These are phyloP conservation scores for Iodosphaeria phyllophila DNA, from an alignment of 2,329 filamentous ascomycete genomes.

Conservation along the genomic window DNA sequence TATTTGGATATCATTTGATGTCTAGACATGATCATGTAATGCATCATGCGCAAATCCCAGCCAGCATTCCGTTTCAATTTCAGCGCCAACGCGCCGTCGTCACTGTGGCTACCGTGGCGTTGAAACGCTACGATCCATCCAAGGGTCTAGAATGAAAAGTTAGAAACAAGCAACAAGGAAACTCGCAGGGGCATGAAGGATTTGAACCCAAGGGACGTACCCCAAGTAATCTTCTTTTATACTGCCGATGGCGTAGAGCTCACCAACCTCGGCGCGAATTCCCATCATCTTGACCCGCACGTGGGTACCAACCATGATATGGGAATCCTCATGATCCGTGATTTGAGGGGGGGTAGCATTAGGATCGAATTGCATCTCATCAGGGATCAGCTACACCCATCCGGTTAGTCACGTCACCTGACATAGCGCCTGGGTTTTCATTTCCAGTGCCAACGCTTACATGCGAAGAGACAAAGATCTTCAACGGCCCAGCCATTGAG, in stretches of 20 bases:
- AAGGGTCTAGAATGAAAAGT: no score
- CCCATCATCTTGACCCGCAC: conserved; percentile 90
- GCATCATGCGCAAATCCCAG: no score
- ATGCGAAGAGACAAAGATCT: conserved; percentile 64
- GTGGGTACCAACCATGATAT: conserved; percentile 86
- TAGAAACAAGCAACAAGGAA: no score
- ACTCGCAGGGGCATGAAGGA: no score
- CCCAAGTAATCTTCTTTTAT: conserved; percentile 74
- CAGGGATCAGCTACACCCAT: conserved; percentile 58
- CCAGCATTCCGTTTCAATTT: no score
- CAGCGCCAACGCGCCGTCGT: no score
- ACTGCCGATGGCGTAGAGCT: conserved; percentile 93
- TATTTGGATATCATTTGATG: no score
- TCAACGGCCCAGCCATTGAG: conserved; percentile 59
- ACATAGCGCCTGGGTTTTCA: conserved; percentile 1
- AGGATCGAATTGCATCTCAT: conserved; percentile 82
- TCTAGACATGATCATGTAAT: no score
- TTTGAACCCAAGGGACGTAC: no score
- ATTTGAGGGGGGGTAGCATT: conserved; percentile 95
- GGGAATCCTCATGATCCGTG: conserved; percentile 84
- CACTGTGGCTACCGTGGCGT: no score
- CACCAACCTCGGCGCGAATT: conserved; percentile 78
- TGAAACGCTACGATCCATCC: no score
- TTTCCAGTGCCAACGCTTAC: conserved; percentile 25
- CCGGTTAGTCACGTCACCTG: conserved; percentile 10